Evolutionary conservation across 192 early-diverging fungal genomes (phyloP), one percentile per base, ranked within the genome.

Genomic region (Geosiphon pyriformis): DNA sequence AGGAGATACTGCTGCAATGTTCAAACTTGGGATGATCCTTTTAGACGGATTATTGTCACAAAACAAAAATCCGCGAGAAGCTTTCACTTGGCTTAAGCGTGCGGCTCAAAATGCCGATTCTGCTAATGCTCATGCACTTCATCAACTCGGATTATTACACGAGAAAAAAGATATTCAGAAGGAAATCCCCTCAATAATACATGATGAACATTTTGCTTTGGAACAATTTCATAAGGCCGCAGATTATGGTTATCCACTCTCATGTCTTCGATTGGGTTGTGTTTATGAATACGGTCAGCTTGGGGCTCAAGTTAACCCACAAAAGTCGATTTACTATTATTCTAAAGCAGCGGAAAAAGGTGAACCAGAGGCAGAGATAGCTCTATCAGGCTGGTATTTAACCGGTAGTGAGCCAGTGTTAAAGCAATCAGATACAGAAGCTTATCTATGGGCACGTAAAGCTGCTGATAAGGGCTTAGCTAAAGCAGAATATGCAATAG

Each of bases 321-420:
- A 89, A 25, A 80, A 88, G 51, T 95, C 93, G 26, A 97, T 99
- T 70, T 91, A 88, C 2, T 99, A 95, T 93, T 99, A 98, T 82
- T 90, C 94, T 23, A 80, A 83, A 7, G 92, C 95, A 0, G 97
- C 95, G 4, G 90, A 95, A 69, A 90, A 94, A 71, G 86, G 88
- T 26, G 88, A 99, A 67, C 75, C 87, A 2, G 94, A 98, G 27
- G 89, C 92, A 2, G 94, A 94, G 70, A 77, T 99, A 32, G 94
- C 93, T 18, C 79, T 99, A 4, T 94, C 95, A 0, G 97, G 95
- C 2, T 99, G 97, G 97, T 99, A 98, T 70, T 79, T 99, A 70
- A 97, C 95, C 0, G 94, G 94, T 29, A 87, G 92, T 4, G 94
- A 98, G 61, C 88, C 87, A 12, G 84, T 94, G 10, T 72, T 99